phyloP scores from a whole-genome alignment of 768 basidiomycete genomes.

The Austroboletus eburneus region DNA sequence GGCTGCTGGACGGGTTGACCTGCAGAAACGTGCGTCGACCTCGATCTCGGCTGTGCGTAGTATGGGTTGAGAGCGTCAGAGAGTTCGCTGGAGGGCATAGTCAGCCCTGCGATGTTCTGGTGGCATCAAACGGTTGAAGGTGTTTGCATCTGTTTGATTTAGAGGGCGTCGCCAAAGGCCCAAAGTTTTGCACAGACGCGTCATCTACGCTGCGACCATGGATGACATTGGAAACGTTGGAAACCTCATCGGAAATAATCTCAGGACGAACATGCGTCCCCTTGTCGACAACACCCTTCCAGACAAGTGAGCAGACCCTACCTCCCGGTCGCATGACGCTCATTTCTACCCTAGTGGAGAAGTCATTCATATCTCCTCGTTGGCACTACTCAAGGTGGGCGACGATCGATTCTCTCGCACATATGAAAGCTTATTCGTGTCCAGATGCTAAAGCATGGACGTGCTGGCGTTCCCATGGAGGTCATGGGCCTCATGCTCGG shows the following conservation, averaged over 20 bases:
- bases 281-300: conserved; percentile 54
- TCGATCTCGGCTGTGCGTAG: conserved; percentile 41
- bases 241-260: conserved; percentile 52
- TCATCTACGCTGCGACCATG: conserved; percentile 32
- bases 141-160: conserved; percentile 32
- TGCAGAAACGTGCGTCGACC: conserved; percentile 16
- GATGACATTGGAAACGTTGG: conserved; percentile 48
- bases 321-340: background rate
- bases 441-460: conserved; percentile 98
- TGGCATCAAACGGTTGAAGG: background rate
- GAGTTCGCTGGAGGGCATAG: conserved; percentile 68
- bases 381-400: conserved; percentile 91
- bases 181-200: conserved; percentile 34
- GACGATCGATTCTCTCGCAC: background rate
- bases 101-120: background rate
- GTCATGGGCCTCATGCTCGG: conserved; percentile 99
- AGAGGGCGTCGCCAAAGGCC: conserved; percentile 20
- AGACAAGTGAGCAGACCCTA: conserved; percentile 59
- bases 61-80: conserved; percentile 76
- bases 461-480: conserved; percentile 98
- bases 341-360: conserved; percentile 56
- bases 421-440: conserved; percentile 2
- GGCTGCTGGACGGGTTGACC: conserved; percentile 27
- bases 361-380: conserved; percentile 94
- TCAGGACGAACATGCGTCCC: conserved; percentile 38